These are phyloP conservation scores for Trichoderma cornu-damae DNA, from an alignment of 2,329 filamentous ascomycete species.

Conservation along the genomic window DNA sequence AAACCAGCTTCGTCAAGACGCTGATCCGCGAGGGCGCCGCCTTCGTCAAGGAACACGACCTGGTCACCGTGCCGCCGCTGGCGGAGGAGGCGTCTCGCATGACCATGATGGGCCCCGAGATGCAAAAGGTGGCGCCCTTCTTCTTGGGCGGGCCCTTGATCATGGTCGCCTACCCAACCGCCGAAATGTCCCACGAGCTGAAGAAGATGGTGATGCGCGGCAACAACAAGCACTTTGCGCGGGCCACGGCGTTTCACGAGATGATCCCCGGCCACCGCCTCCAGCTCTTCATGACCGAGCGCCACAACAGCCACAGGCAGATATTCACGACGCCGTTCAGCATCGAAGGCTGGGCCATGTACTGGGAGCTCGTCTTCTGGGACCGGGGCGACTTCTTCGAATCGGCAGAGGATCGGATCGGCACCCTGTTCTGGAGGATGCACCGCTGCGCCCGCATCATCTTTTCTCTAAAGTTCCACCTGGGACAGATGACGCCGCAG, in stretches of 20 bases:
- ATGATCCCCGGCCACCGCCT: conserved; percentile 56
- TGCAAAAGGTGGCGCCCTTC: conserved; percentile 53
- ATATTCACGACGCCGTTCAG: conserved; percentile 55
- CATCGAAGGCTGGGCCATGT: conserved; percentile 57
- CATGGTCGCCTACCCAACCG: conserved; percentile 52
- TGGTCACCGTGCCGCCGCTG: conserved; percentile 51
- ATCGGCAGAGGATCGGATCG: conserved; percentile 48
- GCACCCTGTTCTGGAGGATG: conserved; percentile 59
- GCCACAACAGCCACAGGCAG: conserved; percentile 45
- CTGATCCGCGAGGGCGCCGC: conserved; percentile 47
- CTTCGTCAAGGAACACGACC: conserved; percentile 49
- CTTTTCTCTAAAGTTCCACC: conserved; percentile 54
- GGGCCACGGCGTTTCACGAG: conserved; percentile 57
- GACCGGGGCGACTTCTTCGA: conserved; percentile 46
- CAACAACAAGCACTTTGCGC: conserved; percentile 53
- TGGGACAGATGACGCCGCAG: conserved; percentile 47
- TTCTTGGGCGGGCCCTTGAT: conserved; percentile 53
- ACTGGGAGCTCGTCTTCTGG: conserved; percentile 58
- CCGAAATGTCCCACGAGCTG: conserved; percentile 46
- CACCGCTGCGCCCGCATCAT: conserved; percentile 56
- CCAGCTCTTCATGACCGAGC: conserved; percentile 45
- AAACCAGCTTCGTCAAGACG: conserved; percentile 47
- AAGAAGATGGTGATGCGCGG: conserved; percentile 58
- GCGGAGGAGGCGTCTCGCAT: conserved; percentile 51
- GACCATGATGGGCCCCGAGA: conserved; percentile 50